These are phyloP conservation scores for Botrytis pseudocinerea DNA, from an alignment of 2,329 filamentous ascomycete species.

Conservation along the genomic window DNA sequence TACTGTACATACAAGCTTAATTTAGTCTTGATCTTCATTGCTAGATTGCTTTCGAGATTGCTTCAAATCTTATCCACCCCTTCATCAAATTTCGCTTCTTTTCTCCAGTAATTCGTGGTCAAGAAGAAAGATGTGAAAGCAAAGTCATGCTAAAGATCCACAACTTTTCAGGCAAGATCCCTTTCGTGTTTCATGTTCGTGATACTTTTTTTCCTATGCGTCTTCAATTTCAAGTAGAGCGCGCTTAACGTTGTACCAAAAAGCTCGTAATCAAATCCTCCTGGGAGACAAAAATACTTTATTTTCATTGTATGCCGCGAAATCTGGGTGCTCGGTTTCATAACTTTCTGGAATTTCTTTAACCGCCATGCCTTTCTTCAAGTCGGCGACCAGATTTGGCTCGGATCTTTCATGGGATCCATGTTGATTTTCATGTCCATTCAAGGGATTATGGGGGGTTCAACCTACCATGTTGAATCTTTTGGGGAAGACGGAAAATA, in stretches of 20 bases:
- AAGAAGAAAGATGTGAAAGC: background rate
- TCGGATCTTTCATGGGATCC: background rate
- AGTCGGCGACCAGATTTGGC: background rate
- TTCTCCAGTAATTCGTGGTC: background rate
- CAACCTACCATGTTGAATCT: background rate
- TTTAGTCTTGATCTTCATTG: constrained; percentile 1
- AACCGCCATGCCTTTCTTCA: background rate
- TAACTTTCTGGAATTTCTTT: background rate
- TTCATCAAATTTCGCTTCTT: constrained; percentile 10
- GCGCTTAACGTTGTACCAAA: background rate
- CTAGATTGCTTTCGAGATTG: background rate
- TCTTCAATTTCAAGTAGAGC: background rate
- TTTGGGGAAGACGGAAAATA: background rate
- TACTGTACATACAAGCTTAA: background rate
- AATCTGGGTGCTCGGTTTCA: background rate
- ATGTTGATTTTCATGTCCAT: background rate
- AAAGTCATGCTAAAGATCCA: background rate
- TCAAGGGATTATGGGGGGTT: background rate
- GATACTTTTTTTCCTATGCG: background rate
- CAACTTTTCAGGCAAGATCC: background rate
- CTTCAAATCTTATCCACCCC: constrained; percentile 7
- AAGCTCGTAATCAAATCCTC: background rate
- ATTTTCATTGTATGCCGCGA: too few relatives aligned
- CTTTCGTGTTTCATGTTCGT: background rate
- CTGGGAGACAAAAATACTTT: background rate